Conservation (phyloP, 345 rosid genomes). For the Euphorbia lathyris region DNA sequence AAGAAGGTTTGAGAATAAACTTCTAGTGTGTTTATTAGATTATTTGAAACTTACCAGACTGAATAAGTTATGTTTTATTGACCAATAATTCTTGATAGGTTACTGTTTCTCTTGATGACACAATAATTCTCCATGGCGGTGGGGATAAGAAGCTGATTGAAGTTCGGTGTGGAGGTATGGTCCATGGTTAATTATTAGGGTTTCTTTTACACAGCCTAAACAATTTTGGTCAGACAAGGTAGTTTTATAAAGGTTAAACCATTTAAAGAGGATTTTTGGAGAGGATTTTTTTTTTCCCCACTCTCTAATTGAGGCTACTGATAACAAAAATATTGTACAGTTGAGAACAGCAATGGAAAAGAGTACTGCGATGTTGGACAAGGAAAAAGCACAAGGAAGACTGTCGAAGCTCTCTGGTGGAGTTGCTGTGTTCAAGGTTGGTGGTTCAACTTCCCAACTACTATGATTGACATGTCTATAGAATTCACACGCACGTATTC, state of each 20-base stretch:
- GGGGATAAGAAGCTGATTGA: slow-evolving; percentile 85
- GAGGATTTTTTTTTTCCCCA: not conserved
- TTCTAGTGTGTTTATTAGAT: slow-evolving; percentile 5
- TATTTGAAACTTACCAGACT: slow-evolving; percentile 9
- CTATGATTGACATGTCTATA: too few species aligned
- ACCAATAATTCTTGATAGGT: slow-evolving; percentile 37
- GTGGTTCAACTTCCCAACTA: too few species aligned
- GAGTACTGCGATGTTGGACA: slow-evolving; percentile 71
- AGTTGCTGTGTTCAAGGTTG: slow-evolving; percentile 93
- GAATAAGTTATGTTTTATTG: not conserved
- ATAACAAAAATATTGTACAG: slow-evolving; percentile 33
- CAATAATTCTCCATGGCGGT: slow-evolving; percentile 80
- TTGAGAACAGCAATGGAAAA: slow-evolving; percentile 66
- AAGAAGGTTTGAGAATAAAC: slow-evolving; percentile 52
- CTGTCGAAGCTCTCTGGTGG: slow-evolving; percentile 86
- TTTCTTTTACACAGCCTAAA: not conserved
- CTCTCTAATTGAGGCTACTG: slow-evolving; percentile 1
- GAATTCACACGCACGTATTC: too few species aligned
- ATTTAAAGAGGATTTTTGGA: not conserved
- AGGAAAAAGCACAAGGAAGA: slow-evolving; percentile 86
- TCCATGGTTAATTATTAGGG: not conserved
- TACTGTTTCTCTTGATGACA: slow-evolving; percentile 73
- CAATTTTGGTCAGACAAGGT: not conserved
- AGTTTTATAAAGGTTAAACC: not conserved
- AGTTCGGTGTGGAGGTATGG: slow-evolving; percentile 84